Evolutionary conservation across 129 eudicot genomes (phyloP), one percentile per base, ranked within the genome.

Genomic region (Pulicaria dysenterica): DNA sequence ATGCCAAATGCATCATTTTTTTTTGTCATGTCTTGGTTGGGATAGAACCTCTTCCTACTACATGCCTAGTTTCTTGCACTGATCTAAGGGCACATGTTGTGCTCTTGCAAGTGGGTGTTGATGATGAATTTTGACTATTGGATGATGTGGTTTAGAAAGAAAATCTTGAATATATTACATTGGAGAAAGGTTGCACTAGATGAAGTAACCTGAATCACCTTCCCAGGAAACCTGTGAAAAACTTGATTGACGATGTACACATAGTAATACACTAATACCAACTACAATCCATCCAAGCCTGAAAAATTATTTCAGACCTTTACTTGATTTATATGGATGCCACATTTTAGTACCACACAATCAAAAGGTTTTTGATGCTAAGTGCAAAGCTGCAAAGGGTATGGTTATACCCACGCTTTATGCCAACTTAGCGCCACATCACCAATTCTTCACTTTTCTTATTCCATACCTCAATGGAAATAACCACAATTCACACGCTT

Each of bases 101-200:
- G 62, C 8, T 11, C 10, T 50, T 53, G 15, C 56, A 63, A 5
- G 56, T 62, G 70, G 38, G 46, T 31, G 10, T 42, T 63, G 34
- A n/a, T 64, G 64, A 64, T 49, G 63, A 19, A 63, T 51, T 72
- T 64, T 64, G 42, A 54, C 53, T 51, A 50, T 41, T 63, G 53
- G 49, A 44, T 51, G 64, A 16, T 64, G 24, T 31, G 42, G 55
- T 74, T 41, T 40, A 40, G 37, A 73, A 43, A 5, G 14, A 63
- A 7, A 59, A 6, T 36, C 15, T 43, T 44, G 59, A 51, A 69
- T 51, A 15, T 38, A 17, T 51, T 50, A 17, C 43, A 36, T 9
- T 39, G 50, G 73, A 67, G 40, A 46, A 19, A 67, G 73, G 9
- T 51, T 51, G 38, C 11, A 50, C 48, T 51, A 51, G 62, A 69